Base-by-base conservation (phyloP, 1,284 basidiomycete species). In the Sparassis latifolia region DNA sequence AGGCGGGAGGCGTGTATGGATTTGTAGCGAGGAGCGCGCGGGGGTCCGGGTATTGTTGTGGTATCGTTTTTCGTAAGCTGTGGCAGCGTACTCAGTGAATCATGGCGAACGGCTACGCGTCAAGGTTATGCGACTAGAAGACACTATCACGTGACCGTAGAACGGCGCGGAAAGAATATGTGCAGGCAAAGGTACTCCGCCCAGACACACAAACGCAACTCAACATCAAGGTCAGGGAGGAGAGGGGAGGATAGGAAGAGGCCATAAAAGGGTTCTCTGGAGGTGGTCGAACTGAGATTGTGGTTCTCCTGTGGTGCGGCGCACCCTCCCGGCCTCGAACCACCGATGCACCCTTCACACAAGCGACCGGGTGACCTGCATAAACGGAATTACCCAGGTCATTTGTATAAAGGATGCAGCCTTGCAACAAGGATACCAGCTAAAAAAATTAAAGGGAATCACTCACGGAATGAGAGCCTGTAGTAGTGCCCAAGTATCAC, bases 401-500 rank as follows among this genome's bases (percentile, higher is more conserved):
- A 20, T 20, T 20, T 20, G 20, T 20, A 20, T 20, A 20, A 20
- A 20, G 20, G 20, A 20, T 20, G 20, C 20, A 20, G 20, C 20
- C 20, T 20, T 20, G 20, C 20, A 20, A 20, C 20, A 20, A 20
- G 20, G 20, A 20, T 20, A 20, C 20, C 20, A 20, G 20, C 20
- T 20, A 20, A 20, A 20, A 20, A 20, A 20, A 20, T 20, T 20
- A 20, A 20, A 20, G 20, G 20, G 20, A 55, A 5, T 35, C 27
- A 66, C 73, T 58, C 62, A 86, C 81, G 84, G 77, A 72, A 85
- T 80, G 12, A 93, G 72, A 3, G 80, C 79, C 64, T 91, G 88
- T 3, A 92, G 62, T 0, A 93, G 73, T 1, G 76, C 78, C 91
- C 91, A 93, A 1, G 91, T 92, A 64, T 88, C 84, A 42, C 80